Conservation (phyloP, 1,284 basidiomycete species). For the Leccinum fallax region DNA sequence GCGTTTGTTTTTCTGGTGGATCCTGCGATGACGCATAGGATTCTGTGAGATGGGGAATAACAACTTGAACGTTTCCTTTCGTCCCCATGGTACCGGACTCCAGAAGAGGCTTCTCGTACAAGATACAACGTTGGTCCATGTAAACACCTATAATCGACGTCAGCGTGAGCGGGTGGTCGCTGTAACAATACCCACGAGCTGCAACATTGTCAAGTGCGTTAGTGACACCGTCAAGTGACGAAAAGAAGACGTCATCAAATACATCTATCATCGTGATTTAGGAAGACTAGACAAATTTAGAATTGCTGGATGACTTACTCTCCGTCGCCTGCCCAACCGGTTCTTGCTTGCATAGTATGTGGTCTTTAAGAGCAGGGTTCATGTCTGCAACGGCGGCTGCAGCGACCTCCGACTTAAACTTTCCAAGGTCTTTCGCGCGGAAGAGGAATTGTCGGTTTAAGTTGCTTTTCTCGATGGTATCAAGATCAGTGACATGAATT, state of each 20-base stretch:
- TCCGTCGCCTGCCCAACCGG: conserved; percentile 94
- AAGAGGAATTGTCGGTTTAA: conserved; percentile 99
- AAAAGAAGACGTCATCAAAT: conserved; percentile 92
- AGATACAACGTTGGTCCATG: conserved; percentile 99
- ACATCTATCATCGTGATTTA: conserved; percentile 55
- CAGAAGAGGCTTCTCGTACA: conserved; percentile 95
- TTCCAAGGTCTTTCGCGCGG: conserved; percentile 94
- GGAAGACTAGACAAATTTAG: conserved; percentile 5
- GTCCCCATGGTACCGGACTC: conserved; percentile 99
- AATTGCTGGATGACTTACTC: conserved; percentile 54
- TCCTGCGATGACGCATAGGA: conserved; percentile 99
- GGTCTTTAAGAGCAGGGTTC: conserved; percentile 92
- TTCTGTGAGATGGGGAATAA: conserved; percentile 95
- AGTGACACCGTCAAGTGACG: conserved; percentile 90
- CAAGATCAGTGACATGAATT: conserved; percentile 96
- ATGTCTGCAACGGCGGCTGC: conserved; percentile 92
- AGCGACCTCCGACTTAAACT: conserved; percentile 98
- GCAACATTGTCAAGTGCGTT: conserved; percentile 99
- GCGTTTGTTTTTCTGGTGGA: conserved; percentile 97
- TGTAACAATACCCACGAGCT: conserved; percentile 67
- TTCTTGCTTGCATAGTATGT: conserved; percentile 91
- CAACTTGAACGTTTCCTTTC: conserved; percentile 97
- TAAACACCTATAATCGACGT: conserved; percentile 72
- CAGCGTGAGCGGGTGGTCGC: not conserved
- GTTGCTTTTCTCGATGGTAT: conserved; percentile 99